Base-by-base conservation (phyloP, 371 early-diverging fungal genomes). In the Lichtheimia ramosa region DNA sequence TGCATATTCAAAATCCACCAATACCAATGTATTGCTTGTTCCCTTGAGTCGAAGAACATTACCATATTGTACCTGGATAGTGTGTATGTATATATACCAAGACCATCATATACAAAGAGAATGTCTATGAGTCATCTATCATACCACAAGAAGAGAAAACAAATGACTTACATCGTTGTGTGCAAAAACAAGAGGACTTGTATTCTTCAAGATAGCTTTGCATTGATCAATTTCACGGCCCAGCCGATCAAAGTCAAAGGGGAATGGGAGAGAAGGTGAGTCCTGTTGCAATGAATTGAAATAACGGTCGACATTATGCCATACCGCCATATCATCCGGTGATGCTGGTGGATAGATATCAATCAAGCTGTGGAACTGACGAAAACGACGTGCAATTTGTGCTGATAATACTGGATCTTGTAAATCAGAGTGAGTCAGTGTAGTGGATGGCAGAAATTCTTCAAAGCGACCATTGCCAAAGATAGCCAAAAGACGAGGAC, bases 391-490 rank as follows among this genome's bases (percentile, higher is more conserved):
- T 15, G 95, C 95, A 64, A 96, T 91, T 51, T 87, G 82, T n/a
- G 67, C 73, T 48, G 92, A 92, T 3, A 82, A 83, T 1, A 63
- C 54, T 0, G 87, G 80, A 34, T 86, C 63, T 6, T 90, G 79
- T 15, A 96, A 78, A 41, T 95, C 92, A 5, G 75, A 66, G 51
- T 77, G 77, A 0, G 82, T 85, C 53, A 95, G 68, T 1, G 94
- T 93, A 0, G 75, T 79, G 41, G 91, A 89, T 34, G 91, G 87
- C 2, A 96, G 72, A 61, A 83, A 96, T 68, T 95, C 85, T 64
- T 96, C 96, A 54, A 96, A 81, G 14, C 96, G 81, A 10, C 96
- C 96, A 59, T 96, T 96, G 28, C 81, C 83, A 74, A 95, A 96
- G n/a, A 85, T 86, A 0, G 86, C 93, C n/a, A 93, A 70, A 34